phyloP scores from a whole-genome alignment of 345 rosid species.

The Clausena lansium region DNA sequence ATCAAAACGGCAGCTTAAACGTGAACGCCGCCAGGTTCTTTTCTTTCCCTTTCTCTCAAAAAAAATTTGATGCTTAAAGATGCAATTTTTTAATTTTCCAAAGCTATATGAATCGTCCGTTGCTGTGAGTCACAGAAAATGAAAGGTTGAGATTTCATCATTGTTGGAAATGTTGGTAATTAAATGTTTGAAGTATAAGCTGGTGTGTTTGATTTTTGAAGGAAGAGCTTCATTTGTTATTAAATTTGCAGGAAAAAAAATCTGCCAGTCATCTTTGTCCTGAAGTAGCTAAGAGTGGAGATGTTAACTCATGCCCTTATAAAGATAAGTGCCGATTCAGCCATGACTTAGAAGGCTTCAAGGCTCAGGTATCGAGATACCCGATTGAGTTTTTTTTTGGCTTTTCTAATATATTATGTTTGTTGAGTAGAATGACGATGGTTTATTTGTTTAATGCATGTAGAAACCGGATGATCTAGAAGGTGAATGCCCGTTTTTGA shows the following conservation, averaged over 20 bases:
- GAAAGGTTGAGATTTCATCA: background rate
- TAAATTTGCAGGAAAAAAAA: conserved; percentile 47
- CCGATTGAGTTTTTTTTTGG: background rate
- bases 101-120: background rate
- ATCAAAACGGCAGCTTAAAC: conserved; percentile 91
- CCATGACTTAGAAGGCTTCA: conserved; percentile 74
- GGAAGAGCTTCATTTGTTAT: background rate
- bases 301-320: conserved; percentile 58
- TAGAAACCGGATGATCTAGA: conserved; percentile 90
- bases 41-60: background rate
- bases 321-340: conserved; percentile 72
- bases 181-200: background rate
- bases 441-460: conserved; percentile 23
- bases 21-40: conserved; percentile 73
- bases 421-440: background rate
- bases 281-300: conserved; percentile 63
- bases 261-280: conserved; percentile 66
- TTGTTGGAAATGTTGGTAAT: background rate
- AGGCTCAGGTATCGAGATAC: conserved; percentile 57
- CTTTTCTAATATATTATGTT: background rate
- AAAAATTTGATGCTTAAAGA: background rate
- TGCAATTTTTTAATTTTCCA: background rate
- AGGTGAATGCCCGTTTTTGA: conserved; percentile 79
- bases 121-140: background rate
- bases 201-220: background rate